Conservation (phyloP, 345 rosid genomes). For the Mercurialis annua region DNA sequence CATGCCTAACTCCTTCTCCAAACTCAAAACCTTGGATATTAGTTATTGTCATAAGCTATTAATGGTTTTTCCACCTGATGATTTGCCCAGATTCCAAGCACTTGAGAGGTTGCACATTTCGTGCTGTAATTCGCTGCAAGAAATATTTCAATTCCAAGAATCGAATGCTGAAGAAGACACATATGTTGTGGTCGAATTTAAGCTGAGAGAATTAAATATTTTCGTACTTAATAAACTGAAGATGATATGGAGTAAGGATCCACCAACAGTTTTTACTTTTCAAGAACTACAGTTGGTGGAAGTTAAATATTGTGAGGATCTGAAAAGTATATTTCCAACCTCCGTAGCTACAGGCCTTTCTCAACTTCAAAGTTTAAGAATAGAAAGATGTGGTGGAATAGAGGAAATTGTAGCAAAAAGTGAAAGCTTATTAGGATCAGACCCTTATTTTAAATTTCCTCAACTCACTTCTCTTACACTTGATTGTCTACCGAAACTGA, state of each 20-base stretch:
- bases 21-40: background rate
- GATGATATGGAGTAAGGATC: conserved; percentile 15
- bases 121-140: conserved; percentile 10
- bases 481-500: conserved; percentile 4
- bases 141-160: conserved; percentile 12
- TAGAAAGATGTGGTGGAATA: conserved; percentile 15
- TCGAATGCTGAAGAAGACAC: background rate
- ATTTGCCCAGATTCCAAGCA: background rate
- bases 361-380: conserved; percentile 13
- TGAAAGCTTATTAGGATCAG: background rate
- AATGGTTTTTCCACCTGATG: conserved; percentile 7
- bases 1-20: background rate
- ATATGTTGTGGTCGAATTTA: background rate
- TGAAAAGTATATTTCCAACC: background rate
- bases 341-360: conserved; percentile 5
- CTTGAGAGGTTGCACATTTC: background rate
- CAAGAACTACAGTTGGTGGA: background rate
- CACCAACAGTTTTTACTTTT: background rate
- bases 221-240: background rate
- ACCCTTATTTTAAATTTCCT: conserved; percentile 14
- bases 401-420: conserved; percentile 19
- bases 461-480: background rate
- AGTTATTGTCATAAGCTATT: background rate
- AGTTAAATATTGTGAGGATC: background rate
- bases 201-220: background rate